Evolutionary conservation across 2,329 filamentous ascomycete genomes (phyloP).

Genomic region (Microsporum ferrugineum): DNA sequence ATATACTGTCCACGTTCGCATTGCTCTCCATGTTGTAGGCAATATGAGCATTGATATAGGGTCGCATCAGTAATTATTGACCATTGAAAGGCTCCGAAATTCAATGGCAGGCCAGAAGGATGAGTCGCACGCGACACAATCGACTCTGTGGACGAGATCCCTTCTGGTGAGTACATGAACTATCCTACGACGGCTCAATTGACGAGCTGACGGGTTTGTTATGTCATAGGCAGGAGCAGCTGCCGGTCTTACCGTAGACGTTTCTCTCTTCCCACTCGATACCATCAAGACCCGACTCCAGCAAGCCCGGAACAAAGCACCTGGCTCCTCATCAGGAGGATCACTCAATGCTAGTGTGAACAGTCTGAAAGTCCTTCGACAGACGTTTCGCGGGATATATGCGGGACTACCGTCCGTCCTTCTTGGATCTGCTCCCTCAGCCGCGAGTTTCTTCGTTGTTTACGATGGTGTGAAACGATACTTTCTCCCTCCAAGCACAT

Average conservation of each 20-base stretch:
- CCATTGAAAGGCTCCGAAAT: not conserved
- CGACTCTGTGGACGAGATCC: slow-evolving; percentile 35
- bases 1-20: not conserved
- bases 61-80: not conserved
- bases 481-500: slow-evolving; percentile 30
- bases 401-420: slow-evolving; percentile 80
- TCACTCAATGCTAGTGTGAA: slow-evolving; percentile 13
- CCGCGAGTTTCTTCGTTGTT: slow-evolving; percentile 93
- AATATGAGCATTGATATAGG: not conserved
- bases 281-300: slow-evolving; percentile 97
- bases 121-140: slow-evolving; percentile 25
- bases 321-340: slow-evolving; percentile 15
- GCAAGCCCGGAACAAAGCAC: slow-evolving; percentile 31
- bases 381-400: slow-evolving; percentile 87
- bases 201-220: not conserved
- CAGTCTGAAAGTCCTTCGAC: slow-evolving; percentile 46
- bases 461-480: slow-evolving; percentile 65
- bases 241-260: slow-evolving; percentile 90
- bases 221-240: slow-evolving; percentile 61
- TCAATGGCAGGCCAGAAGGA: slow-evolving; percentile 18
- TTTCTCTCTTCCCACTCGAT: slow-evolving; percentile 94
- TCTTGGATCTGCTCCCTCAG: slow-evolving; percentile 82
- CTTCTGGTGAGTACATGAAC: slow-evolving; percentile 23
- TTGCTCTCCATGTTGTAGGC: not conserved
- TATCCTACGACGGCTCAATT: not conserved